Evolutionary conservation across 768 basidiomycete species (phyloP), one percentile per base, ranked within the genome.

Genomic region (Tylopilus rubrobrunneus): DNA sequence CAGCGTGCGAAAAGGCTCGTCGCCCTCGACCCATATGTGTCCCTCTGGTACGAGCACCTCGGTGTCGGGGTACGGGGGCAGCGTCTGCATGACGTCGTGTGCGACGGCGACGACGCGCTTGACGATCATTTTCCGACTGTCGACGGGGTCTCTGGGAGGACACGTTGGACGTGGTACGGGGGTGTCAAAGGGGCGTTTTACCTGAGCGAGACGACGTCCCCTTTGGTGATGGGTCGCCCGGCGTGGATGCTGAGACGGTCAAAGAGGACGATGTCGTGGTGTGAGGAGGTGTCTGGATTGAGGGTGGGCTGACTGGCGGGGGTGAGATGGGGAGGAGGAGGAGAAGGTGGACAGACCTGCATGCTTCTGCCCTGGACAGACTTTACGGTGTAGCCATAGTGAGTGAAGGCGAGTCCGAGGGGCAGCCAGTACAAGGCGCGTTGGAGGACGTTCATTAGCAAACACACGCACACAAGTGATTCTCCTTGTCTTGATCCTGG

Each of bases 21-120:
- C 64, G 31, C 67, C 87, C 78, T 90, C 87, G 48, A 89, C 77
- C 88, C 88, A 90, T 39, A 83, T 74, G 55, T 88, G 83, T 1
- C 85, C 85, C 60, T 71, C 54, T 4, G 87, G 87, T 34, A 90
- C 68, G 27, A 54, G 63, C 8, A 84, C 79, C 53, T 81, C 74
- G 5, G 71, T 51, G 19, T 80, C 76, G 1, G 82, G 82, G 61
- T 83, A 86, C 4, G 87, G 86, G 21, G 86, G 81, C n/a, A 87
- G 71, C 4, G 88, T 86, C 59, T 78, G 77, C 0, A 90, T 78
- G 33, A 66, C 62, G 62, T 89, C 86, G 9, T 85, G 85, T 62
- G 80, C 80, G 21, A 82, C 61, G 4, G 79, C 88, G 46, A 85
- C 56, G 40, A 90, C 80, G 29, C 88, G 76, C 62, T 90, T 90